Conservation (phyloP, 2,329 filamentous ascomycete genomes). For the Dothidotthia symphoricarpi region DNA sequence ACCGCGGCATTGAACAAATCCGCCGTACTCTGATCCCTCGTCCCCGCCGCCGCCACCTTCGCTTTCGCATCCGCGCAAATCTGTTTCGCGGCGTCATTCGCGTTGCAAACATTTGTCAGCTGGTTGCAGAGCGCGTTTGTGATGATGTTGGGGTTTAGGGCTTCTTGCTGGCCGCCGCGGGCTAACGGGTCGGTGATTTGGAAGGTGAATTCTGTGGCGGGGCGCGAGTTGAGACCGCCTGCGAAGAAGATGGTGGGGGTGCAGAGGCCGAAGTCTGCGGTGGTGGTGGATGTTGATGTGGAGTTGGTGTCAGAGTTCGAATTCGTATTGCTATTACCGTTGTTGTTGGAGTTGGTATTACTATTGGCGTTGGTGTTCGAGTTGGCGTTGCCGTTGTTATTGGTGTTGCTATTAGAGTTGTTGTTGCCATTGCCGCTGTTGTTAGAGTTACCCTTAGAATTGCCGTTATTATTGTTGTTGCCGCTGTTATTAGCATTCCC, state of each 20-base stretch:
- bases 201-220: conserved; percentile 63
- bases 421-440: conserved; percentile 4
- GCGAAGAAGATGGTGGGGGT: conserved; percentile 60
- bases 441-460: conserved; percentile 6
- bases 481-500: conserved; percentile 10
- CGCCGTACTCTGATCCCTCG: conserved; percentile 43
- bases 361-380: conserved; percentile 14
- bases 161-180: conserved; percentile 62
- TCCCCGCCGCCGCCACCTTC: conserved; percentile 49
- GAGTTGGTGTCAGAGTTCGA: no score
- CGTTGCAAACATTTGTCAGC: conserved; percentile 64
- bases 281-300: conserved; percentile 9
- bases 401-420: conserved; percentile 7
- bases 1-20: conserved; percentile 44
- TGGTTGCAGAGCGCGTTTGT: conserved; percentile 71
- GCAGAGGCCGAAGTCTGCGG: conserved; percentile 40
- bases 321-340: no score
- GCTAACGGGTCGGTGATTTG: conserved; percentile 63
- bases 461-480: no score
- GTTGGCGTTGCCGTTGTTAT: conserved; percentile 9
- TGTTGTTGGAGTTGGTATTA: conserved; percentile 7
- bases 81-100: conserved; percentile 58
- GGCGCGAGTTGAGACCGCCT: conserved; percentile 53
- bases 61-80: conserved; percentile 56
- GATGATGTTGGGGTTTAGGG: conserved; percentile 71